These are phyloP conservation scores for Ettlia oleoabundans DNA, from an alignment of 139 green algal genomes.

Conservation along the genomic window DNA sequence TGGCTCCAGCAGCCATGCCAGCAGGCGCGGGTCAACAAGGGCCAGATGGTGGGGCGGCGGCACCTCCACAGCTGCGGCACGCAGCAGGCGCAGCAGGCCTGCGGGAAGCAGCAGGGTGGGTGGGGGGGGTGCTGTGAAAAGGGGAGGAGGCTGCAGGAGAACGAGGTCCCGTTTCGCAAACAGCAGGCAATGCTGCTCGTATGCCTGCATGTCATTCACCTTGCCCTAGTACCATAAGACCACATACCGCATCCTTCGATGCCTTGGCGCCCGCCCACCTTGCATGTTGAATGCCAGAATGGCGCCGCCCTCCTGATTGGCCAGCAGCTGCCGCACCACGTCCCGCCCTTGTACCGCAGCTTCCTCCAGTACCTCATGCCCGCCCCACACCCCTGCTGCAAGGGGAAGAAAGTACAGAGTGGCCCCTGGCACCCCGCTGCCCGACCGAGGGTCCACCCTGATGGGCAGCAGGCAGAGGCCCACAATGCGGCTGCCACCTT, in stretches of 20 bases:
- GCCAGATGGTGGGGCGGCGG: slow-evolving; percentile 2
- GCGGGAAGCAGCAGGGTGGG: not conserved
- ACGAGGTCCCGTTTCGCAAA: too few species aligned
- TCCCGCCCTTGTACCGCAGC: not conserved
- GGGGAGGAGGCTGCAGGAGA: too few species aligned
- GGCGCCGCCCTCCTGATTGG: not conserved
- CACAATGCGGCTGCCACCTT: not conserved
- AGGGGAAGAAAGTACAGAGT: slow-evolving; percentile 18
- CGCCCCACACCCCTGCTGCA: slow-evolving; percentile 8
- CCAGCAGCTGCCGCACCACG: slow-evolving; percentile 15
- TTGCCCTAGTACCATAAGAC: too few species aligned
- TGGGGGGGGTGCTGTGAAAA: too few species aligned
- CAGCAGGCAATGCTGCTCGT: too few species aligned
- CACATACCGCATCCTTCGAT: too few species aligned
- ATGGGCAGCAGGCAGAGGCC: slow-evolving; percentile 34
- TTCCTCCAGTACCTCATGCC: not conserved
- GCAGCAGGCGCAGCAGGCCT: slow-evolving; percentile 27
- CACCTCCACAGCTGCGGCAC: not conserved
- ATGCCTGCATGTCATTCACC: too few species aligned
- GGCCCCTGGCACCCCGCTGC: not conserved
- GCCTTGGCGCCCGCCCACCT: slow-evolving; percentile 4
- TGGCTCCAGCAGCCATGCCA: slow-evolving; percentile 52
- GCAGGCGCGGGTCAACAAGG: slow-evolving; percentile 28
- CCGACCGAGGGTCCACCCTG: not conserved
- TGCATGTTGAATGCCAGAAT: slow-evolving; percentile 29